phyloP scores from a whole-genome alignment of 768 basidiomycete genomes.

The Tylopilus plumbeoviolaceoides region DNA sequence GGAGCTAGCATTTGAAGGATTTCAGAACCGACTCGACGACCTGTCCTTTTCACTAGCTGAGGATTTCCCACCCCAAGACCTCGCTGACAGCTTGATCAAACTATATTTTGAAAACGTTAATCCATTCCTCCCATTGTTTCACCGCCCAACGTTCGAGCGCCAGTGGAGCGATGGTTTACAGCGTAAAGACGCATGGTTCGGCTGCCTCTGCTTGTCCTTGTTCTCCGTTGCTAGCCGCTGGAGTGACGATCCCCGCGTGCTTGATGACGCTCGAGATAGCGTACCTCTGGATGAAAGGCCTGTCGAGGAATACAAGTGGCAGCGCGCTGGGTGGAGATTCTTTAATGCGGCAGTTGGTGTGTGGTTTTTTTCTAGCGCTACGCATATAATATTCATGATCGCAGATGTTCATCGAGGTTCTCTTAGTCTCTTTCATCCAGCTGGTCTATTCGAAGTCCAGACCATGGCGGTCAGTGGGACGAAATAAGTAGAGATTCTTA shows the following conservation, averaged over 20 bases:
- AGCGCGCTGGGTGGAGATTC: constrained; percentile 57
- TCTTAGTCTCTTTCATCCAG: constrained; percentile 50
- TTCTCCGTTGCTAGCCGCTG: constrained; percentile 71
- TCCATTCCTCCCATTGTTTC: constrained; percentile 59
- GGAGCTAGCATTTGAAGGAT: constrained; percentile 54
- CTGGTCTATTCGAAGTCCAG: constrained; percentile 62
- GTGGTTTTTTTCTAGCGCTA: constrained; percentile 8
- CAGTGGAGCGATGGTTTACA: constrained; percentile 55
- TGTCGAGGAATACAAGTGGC: constrained; percentile 41
- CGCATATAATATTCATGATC: constrained; percentile 3
- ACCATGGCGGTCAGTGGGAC: constrained; percentile 42
- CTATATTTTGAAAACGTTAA: constrained; percentile 67
- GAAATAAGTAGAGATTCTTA: background rate
- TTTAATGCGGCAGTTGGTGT: constrained; percentile 53
- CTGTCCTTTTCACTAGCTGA: constrained; percentile 35
- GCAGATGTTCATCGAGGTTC: constrained; percentile 50
- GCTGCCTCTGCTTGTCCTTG: constrained; percentile 53
- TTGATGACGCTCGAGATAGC: constrained; percentile 32
- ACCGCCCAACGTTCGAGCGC: constrained; percentile 63
- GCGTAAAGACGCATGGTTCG: constrained; percentile 55
- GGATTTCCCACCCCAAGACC: constrained; percentile 61
- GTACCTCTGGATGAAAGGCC: constrained; percentile 19
- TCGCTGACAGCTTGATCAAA: constrained; percentile 55
- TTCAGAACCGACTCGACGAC: constrained; percentile 24
- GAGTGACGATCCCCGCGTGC: constrained; percentile 57